Evolutionary conservation across 1,284 basidiomycete genomes (phyloP).

Genomic region (Agroathelia rolfsii): DNA sequence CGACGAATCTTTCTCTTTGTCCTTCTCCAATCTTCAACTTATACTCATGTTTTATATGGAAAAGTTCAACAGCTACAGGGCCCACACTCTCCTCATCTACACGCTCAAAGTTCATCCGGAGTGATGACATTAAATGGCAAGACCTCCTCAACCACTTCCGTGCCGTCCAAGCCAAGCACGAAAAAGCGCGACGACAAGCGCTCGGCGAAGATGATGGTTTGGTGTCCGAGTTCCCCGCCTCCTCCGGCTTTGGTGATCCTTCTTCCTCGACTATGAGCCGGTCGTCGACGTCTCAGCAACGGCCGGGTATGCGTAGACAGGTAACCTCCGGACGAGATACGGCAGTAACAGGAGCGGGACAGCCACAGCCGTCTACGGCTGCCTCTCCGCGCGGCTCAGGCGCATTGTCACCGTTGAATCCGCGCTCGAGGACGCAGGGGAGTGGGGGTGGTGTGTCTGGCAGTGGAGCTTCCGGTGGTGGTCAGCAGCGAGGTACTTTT

Average conservation of each 20-base stretch:
- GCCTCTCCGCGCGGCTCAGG: constrained; percentile 24
- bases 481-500: constrained; percentile 11
- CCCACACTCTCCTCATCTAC: constrained; percentile 28
- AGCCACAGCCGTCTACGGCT: constrained; percentile 18
- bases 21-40: constrained; percentile 1
- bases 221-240: constrained; percentile 31
- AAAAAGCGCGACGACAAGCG: constrained; percentile 71
- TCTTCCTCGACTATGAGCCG: constrained; percentile 11
- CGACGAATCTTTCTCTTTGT: constrained; percentile 35
- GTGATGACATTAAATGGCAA: constrained; percentile 93
- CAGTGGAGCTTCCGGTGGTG: constrained; percentile 15
- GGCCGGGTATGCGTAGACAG: too few relatives aligned
- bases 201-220: constrained; percentile 40
- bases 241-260: constrained; percentile 2
- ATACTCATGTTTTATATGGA: constrained; percentile 2
- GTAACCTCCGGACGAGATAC: too few relatives aligned
- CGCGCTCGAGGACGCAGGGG: constrained; percentile 45
- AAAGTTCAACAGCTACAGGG: constrained; percentile 8
- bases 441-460: constrained; percentile 28
- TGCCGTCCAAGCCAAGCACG: constrained; percentile 74
- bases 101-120: constrained; percentile 68
- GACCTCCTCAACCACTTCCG: constrained; percentile 85
- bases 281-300: constrained; percentile 30
- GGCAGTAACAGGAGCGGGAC: constrained; percentile 42
- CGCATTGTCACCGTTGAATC: constrained; percentile 64